Evolutionary conservation across 2,329 filamentous ascomycete species (phyloP).

Genomic region (Acephala macrosclerotiorum): DNA sequence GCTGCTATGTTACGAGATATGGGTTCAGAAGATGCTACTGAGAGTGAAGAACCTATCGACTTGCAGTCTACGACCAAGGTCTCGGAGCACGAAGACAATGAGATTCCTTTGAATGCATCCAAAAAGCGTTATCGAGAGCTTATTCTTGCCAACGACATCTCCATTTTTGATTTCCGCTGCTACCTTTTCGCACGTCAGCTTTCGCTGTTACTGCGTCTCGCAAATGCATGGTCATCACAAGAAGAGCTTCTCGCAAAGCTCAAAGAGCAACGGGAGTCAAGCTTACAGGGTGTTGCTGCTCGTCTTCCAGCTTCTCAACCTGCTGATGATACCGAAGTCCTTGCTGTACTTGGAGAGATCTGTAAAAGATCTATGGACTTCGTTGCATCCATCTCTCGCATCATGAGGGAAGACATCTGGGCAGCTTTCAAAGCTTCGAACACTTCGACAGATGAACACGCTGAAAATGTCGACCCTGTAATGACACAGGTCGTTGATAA

Average conservation of each 20-base stretch:
- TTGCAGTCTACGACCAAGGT: slow-evolving; percentile 54
- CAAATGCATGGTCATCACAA: slow-evolving; percentile 72
- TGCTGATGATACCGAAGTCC: slow-evolving; percentile 72
- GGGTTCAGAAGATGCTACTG: slow-evolving; percentile 46
- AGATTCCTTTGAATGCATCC: slow-evolving; percentile 67
- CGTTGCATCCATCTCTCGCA: slow-evolving; percentile 79
- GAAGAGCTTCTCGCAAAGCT: slow-evolving; percentile 69
- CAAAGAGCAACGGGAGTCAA: slow-evolving; percentile 66
- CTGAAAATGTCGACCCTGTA: slow-evolving; percentile 43
- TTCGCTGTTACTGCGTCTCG: slow-evolving; percentile 79
- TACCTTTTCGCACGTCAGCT: slow-evolving; percentile 95
- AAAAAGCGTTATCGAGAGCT: slow-evolving; percentile 89
- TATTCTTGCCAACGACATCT: slow-evolving; percentile 94
- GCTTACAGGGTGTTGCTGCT: slow-evolving; percentile 64
- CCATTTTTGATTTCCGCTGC: slow-evolving; percentile 91
- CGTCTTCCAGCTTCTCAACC: slow-evolving; percentile 54
- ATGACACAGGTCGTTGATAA: slow-evolving; percentile 70
- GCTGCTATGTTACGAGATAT: slow-evolving; percentile 48
- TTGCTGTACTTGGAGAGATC: slow-evolving; percentile 83
- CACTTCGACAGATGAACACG: slow-evolving; percentile 43
- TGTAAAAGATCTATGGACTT: slow-evolving; percentile 85
- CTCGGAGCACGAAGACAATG: slow-evolving; percentile 52
- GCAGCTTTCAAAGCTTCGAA: slow-evolving; percentile 55
- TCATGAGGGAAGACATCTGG: slow-evolving; percentile 80
- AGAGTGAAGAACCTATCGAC: slow-evolving; percentile 54